These are phyloP conservation scores for Neonothopanus nambi DNA, from an alignment of 1,284 basidiomycete genomes.

Conservation along the genomic window DNA sequence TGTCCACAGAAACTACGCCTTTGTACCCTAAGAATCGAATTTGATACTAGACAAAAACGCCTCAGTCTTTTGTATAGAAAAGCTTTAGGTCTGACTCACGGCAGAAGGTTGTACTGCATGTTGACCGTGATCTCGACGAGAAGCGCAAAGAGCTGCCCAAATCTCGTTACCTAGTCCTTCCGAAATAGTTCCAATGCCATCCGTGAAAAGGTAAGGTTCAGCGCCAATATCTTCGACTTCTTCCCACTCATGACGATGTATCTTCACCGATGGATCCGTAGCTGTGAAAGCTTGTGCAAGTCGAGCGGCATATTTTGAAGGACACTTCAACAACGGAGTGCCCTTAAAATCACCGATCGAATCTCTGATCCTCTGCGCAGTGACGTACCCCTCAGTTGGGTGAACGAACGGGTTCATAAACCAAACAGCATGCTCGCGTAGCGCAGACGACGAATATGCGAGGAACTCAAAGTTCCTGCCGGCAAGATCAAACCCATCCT, in stretches of 20 bases:
- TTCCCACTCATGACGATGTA: constrained; percentile 59
- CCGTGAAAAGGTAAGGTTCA: constrained; percentile 58
- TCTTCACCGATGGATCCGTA: constrained; percentile 68
- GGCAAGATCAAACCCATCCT: constrained; percentile 65
- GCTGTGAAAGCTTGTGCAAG: constrained; percentile 83
- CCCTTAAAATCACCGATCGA: constrained; percentile 63
- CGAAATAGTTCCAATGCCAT: constrained; percentile 79
- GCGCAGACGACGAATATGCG: constrained; percentile 71
- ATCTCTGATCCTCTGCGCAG: constrained; percentile 56
- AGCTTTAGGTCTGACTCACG: constrained; percentile 38
- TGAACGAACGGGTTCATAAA: constrained; percentile 65
- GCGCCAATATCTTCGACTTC: constrained; percentile 53
- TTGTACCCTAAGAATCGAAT: constrained; percentile 80
- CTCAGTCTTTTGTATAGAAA: neutral
- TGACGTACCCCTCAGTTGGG: constrained; percentile 41
- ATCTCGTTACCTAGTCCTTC: constrained; percentile 54
- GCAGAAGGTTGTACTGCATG: constrained; percentile 53
- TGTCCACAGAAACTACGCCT: constrained; percentile 71
- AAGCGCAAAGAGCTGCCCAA: constrained; percentile 52
- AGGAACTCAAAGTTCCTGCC: constrained; percentile 72
- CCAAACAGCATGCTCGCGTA: constrained; percentile 78
- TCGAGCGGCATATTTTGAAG: constrained; percentile 79
- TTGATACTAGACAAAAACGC: constrained; percentile 50
- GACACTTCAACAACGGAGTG: constrained; percentile 50
- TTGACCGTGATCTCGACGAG: constrained; percentile 35